Base-by-base conservation (phyloP, 1,284 basidiomycete species). In the Pseudozyma pruni region DNA sequence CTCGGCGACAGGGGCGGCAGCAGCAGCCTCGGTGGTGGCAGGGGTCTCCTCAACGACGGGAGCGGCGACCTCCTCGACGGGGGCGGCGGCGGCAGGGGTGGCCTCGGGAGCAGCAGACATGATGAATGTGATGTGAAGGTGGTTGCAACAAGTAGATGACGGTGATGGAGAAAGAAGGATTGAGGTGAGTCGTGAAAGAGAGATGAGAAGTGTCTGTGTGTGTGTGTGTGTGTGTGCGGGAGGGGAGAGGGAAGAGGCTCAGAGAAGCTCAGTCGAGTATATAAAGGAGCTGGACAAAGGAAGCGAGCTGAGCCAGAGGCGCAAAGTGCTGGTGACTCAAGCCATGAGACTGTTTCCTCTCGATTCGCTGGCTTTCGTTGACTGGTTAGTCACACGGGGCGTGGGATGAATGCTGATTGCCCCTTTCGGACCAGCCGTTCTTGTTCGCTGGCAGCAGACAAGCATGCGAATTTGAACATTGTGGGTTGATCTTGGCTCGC, bases 81-180 rank as follows among this genome's bases (percentile, higher is more conserved):
- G 50, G 22, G 50, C 64, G 58, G 38, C 57, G 48, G 31, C 46
- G 39, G 56, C 68, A 34, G 61, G 45, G 42, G 61, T 52, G 49
- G 60, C 53, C 46, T 70, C 67, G 40, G 56, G 63, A 60, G 60
- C 58, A 49, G 72, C 56, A 47, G 72, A 74, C 72, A 72, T 74
- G 50, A 41, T 48, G 64, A 45, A 25, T 39, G 17, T 27, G 41
- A 34, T 40, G 14, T 33, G 27, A 16, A 25, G 19, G 48, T 25
- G 39, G 45, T 35, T 37, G 49, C 42, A 42, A 41, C 33, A n/a
- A n/a, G n/a, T n/a, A n/a, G 54, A 38, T 42, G 46, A 14, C 31
- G 54, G 16, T 40, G 54, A 19, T 33, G 27, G 27, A 7, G 27
- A 11, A 29, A 7, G 27, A 29, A 29, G 27, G 39, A 45, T 47